Evolutionary conservation across 139 green algal species (phyloP).

Genomic region (Volvox reticuliferus): DNA sequence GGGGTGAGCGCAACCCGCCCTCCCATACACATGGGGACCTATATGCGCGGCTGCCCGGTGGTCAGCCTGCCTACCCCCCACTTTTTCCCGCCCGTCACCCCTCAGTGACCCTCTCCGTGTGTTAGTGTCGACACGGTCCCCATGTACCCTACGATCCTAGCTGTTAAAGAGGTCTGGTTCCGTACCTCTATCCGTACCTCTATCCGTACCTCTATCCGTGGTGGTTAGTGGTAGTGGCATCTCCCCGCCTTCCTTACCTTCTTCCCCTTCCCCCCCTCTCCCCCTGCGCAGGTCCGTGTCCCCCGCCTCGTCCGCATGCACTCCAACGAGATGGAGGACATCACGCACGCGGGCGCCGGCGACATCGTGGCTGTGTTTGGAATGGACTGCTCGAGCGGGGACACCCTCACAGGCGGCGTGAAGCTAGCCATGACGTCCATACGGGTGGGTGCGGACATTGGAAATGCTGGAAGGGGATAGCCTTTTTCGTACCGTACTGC

Average conservation of each 20-base stretch:
- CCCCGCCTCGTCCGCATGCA: slow-evolving; percentile 95
- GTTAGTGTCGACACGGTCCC: too few relatives aligned
- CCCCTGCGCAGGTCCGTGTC: slow-evolving; percentile 75
- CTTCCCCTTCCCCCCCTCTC: neutral
- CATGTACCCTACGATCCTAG: too few relatives aligned
- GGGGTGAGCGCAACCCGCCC: too few relatives aligned
- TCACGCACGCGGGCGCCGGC: slow-evolving; percentile 78
- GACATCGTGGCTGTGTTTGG: slow-evolving; percentile 99
- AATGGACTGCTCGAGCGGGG: slow-evolving; percentile 96
- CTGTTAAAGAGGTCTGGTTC: too few relatives aligned
- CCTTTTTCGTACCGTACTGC: neutral
- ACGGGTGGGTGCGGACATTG: slow-evolving; percentile 20
- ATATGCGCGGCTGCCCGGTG: too few relatives aligned
- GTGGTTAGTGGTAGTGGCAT: too few relatives aligned
- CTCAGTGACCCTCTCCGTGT: too few relatives aligned
- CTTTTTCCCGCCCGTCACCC: too few relatives aligned
- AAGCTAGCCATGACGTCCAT: slow-evolving; percentile 93
- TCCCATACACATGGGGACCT: too few relatives aligned
- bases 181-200: too few relatives aligned
- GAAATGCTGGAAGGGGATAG: neutral
- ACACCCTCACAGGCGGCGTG: slow-evolving; percentile 90
- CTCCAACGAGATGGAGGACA: slow-evolving; percentile 94
- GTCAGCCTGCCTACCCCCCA: too few relatives aligned
- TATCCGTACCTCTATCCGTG: too few relatives aligned
- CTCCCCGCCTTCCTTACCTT: neutral